A percentile compares a stretch with the other conserved stretches of the same genome.
These are phyloP conservation scores for Mortierella sp. DNA, from an alignment of 371 early-diverging fungal species.

Conservation along the genomic window DNA sequence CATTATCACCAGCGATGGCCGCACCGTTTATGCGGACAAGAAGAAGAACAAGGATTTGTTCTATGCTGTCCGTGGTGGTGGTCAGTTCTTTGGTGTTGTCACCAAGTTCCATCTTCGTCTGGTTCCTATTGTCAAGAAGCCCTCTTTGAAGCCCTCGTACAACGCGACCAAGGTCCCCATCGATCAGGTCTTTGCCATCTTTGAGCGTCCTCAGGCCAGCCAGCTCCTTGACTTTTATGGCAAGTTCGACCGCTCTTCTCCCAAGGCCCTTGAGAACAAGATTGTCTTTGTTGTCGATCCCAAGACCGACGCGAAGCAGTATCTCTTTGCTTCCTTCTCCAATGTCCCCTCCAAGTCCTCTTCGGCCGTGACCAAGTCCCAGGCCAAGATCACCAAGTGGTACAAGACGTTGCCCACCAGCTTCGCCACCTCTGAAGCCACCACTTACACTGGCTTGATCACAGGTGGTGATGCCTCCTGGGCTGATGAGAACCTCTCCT, in stretches of 20 bases:
- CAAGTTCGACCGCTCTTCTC: constrained; percentile 34
- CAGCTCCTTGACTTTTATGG: constrained; percentile 38
- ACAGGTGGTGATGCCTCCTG: constrained; percentile 39
- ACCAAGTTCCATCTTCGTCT: constrained; percentile 52
- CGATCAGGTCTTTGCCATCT: constrained; percentile 53
- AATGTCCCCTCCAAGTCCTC: constrained; percentile 44
- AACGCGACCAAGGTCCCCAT: constrained; percentile 30
- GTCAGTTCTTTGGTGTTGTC: constrained; percentile 67
- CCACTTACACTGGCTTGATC: constrained; percentile 31
- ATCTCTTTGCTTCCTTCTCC: constrained; percentile 49
- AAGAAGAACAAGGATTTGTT: constrained; percentile 63
- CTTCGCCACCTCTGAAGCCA: constrained; percentile 48
- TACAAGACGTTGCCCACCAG: constrained; percentile 44
- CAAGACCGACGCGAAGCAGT: constrained; percentile 44
- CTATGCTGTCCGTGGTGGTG: constrained; percentile 70
- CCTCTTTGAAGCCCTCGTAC: constrained; percentile 39
- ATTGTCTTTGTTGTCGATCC: constrained; percentile 41
- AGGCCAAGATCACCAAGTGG: constrained; percentile 39
- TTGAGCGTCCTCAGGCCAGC: constrained; percentile 49
- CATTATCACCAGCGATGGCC: constrained; percentile 61
- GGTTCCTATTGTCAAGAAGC: constrained; percentile 39
- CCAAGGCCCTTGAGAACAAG: constrained; percentile 52
- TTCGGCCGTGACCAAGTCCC: constrained; percentile 29
- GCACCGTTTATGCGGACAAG: constrained; percentile 55
- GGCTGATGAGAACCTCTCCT: constrained; percentile 41